These are phyloP conservation scores for Striga hermonthica DNA, from an alignment of 305 asterid genomes.

Conservation along the genomic window DNA sequence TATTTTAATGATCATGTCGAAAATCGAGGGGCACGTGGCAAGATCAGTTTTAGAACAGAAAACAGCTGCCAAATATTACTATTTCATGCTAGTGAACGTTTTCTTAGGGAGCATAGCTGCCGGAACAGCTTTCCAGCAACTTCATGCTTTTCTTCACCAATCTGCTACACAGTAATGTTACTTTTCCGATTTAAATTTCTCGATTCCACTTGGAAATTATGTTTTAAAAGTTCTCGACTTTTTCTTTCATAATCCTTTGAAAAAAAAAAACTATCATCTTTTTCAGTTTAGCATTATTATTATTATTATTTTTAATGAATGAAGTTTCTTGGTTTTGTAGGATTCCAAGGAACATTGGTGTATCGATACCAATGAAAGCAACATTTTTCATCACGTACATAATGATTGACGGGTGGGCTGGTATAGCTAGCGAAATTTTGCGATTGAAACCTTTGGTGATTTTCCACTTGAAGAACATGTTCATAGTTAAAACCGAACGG, in stretches of 20 bases:
- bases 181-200: conserved; percentile 1
- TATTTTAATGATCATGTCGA: conserved; percentile 81
- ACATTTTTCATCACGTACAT: conserved; percentile 78
- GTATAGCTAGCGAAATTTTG: conserved; percentile 82
- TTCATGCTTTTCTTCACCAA: conserved; percentile 78
- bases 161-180: conserved; percentile 72
- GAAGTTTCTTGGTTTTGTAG: conserved; percentile 41
- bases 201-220: neutral
- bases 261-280: no score
- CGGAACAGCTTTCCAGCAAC: conserved; percentile 97
- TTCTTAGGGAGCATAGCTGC: conserved; percentile 91
- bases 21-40: conserved; percentile 81
- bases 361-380: conserved; percentile 90
- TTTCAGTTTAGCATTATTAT: no score
- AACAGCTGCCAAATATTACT: conserved; percentile 80
- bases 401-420: conserved; percentile 97
- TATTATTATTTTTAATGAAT: no score
- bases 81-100: conserved; percentile 90
- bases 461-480: conserved; percentile 72
- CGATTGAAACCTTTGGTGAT: conserved; percentile 64
- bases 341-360: conserved; percentile 85
- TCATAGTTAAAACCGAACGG: conserved; percentile 75
- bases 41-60: conserved; percentile 67
- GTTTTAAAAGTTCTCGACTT: no score
- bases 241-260: no score